A percentile compares a stretch with the other conserved stretches of the same genome.
phyloP scores from a whole-genome alignment of 345 rosid species.

The Eucalyptus pauciflora region DNA sequence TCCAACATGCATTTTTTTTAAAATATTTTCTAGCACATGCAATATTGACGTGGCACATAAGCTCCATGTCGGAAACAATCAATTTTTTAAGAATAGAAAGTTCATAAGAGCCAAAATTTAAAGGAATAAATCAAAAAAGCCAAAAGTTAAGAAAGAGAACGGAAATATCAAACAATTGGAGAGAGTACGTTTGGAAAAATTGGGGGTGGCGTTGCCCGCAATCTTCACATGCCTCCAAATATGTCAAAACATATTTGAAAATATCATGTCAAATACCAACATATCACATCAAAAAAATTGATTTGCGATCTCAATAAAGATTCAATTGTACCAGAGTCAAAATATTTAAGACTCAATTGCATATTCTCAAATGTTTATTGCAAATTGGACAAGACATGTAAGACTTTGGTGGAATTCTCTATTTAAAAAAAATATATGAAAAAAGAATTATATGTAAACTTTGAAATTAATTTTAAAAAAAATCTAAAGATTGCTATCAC shows the following conservation, averaged over 20 bases:
- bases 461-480: not conserved
- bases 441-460: not conserved
- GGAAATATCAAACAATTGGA: not conserved
- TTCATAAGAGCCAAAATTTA: not conserved
- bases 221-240: not conserved
- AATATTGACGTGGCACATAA: not conserved
- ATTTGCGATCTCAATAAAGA: not conserved
- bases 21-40: not conserved
- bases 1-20: not conserved
- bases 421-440: not conserved
- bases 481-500: not conserved
- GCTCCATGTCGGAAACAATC: not conserved
- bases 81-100: not conserved
- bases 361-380: not conserved
- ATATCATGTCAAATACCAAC: not conserved
- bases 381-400: rapidly evolving
- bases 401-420: not conserved
- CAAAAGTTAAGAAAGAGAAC: not conserved
- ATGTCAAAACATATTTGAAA: not conserved
- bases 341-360: not conserved
- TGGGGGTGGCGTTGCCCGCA: not conserved
- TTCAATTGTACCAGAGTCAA: too few species aligned
- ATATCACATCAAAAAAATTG: not conserved
- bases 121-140: not conserved
- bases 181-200: not conserved